These are phyloP conservation scores for Quercus glauca DNA, from an alignment of 306 rosid genomes.

Conservation along the genomic window DNA sequence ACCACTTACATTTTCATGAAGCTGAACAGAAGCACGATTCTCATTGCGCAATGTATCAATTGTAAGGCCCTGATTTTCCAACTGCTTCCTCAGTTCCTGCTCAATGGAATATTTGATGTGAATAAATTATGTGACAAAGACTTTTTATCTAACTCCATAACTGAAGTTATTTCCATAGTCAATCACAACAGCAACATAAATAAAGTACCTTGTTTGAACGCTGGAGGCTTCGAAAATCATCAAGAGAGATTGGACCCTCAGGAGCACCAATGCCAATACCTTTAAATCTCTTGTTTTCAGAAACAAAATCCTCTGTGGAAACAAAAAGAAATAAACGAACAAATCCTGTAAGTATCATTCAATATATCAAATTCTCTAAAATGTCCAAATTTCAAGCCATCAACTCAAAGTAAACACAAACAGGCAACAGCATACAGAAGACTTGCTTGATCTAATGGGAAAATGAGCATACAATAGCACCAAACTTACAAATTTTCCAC, in stretches of 20 bases:
- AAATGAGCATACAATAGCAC: not conserved
- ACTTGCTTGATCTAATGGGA: not conserved
- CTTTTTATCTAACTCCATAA: not conserved
- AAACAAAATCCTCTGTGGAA: conserved; percentile 50
- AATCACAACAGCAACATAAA: conserved; percentile 10
- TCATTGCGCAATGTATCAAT: conserved; percentile 60
- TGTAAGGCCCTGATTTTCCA: conserved; percentile 70
- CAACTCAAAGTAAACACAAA: too few species aligned
- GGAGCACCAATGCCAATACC: conserved; percentile 98
- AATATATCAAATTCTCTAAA: not conserved
- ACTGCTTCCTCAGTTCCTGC: conserved; percentile 94
- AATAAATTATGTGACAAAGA: not conserved
- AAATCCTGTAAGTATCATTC: not conserved
- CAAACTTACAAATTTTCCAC: not conserved
- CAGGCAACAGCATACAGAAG: not conserved
- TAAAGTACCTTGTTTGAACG: conserved; percentile 70
- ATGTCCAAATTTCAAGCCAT: not conserved
- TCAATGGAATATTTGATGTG: conserved; percentile 9
- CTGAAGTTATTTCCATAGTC: not conserved
- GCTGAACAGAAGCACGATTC: conserved; percentile 55
- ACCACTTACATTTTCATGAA: conserved; percentile 65
- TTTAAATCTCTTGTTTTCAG: conserved; percentile 81
- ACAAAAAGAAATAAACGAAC: not conserved
- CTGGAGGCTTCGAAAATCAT: conserved; percentile 96
- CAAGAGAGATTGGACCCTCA: conserved; percentile 95